A percentile compares a stretch with the other conserved stretches of the same genome.
Evolutionary conservation across 495 filamentous ascomycete species (phyloP).

Genomic region (Penicillium fimorum): DNA sequence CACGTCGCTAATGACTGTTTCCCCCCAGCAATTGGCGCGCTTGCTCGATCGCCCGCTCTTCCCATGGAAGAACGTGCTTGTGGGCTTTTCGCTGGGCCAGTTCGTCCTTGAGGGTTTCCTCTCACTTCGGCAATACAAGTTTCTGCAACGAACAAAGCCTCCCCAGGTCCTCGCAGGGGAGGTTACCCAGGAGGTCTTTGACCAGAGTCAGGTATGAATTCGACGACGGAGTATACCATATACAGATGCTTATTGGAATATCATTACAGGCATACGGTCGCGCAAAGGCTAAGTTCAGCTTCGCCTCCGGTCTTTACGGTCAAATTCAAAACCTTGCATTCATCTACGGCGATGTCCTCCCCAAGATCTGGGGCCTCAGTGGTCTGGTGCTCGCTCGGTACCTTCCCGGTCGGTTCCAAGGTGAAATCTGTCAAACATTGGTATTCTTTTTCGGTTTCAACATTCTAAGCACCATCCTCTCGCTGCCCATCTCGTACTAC

Average conservation of each 20-base stretch:
- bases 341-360: constrained; percentile 86
- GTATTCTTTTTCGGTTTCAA: constrained; percentile 89
- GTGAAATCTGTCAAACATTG: constrained; percentile 91
- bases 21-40: constrained; percentile 72
- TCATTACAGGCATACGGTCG: constrained; percentile 75
- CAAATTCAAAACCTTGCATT: constrained; percentile 83
- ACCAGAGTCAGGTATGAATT: constrained; percentile 76
- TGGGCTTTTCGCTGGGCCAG: constrained; percentile 87
- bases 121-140: constrained; percentile 79
- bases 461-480: constrained; percentile 71
- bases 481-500: constrained; percentile 82
- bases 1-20: constrained; percentile 16
- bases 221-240: neutral
- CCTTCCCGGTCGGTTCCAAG: constrained; percentile 73
- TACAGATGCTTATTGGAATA: constrained; percentile 9
- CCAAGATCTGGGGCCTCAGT: constrained; percentile 82
- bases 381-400: constrained; percentile 71
- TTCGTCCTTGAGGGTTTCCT: constrained; percentile 84
- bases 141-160: constrained; percentile 72
- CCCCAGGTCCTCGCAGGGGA: constrained; percentile 83
- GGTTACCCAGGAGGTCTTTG: constrained; percentile 84
- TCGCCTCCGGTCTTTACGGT: constrained; percentile 75
- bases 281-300: constrained; percentile 86
- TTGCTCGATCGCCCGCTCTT: constrained; percentile 87
- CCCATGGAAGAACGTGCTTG: constrained; percentile 95